phyloP scores from a whole-genome alignment of 2,329 filamentous ascomycete genomes.

The Colletotrichum eremochloae region DNA sequence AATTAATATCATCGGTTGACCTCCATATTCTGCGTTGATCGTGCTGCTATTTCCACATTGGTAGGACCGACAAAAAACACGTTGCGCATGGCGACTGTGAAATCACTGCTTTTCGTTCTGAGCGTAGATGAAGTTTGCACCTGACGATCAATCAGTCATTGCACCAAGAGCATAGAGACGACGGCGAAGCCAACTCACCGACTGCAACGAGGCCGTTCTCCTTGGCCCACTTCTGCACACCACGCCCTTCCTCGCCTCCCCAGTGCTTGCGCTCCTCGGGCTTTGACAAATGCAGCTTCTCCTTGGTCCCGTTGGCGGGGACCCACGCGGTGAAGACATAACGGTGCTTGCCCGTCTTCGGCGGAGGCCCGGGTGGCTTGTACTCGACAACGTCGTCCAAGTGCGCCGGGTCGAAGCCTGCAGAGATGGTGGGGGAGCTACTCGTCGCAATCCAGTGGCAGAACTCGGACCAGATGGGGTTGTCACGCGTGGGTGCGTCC shows the following conservation, averaged over 20 bases:
- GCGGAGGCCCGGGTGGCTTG: slow-evolving; percentile 57
- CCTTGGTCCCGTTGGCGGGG: slow-evolving; percentile 55
- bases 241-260: slow-evolving; percentile 54
- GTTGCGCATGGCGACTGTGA: too few relatives aligned
- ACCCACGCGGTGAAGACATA: slow-evolving; percentile 59
- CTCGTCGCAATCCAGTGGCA: slow-evolving; percentile 60
- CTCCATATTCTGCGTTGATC: not conserved
- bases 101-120: slow-evolving; percentile 55
- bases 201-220: slow-evolving; percentile 57
- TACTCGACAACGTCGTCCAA: slow-evolving; percentile 56
- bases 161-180: not conserved
- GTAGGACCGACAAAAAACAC: not conserved
- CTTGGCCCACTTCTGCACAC: slow-evolving; percentile 56
- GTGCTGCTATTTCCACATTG: not conserved
- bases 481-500: slow-evolving; percentile 57
- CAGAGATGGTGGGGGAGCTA: slow-evolving; percentile 44
- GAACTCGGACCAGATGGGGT: slow-evolving; percentile 60
- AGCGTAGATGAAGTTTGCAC: slow-evolving; percentile 59
- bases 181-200: slow-evolving; percentile 49
- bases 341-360: slow-evolving; percentile 58
- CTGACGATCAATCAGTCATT: slow-evolving; percentile 46
- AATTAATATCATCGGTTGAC: not conserved
- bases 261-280: slow-evolving; percentile 56
- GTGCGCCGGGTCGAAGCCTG: slow-evolving; percentile 42
- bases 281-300: slow-evolving; percentile 51